Evolutionary conservation across 2,329 filamentous ascomycete species (phyloP), one percentile per base, ranked within the genome.

Genomic region (Alternaria conjuncta): DNA sequence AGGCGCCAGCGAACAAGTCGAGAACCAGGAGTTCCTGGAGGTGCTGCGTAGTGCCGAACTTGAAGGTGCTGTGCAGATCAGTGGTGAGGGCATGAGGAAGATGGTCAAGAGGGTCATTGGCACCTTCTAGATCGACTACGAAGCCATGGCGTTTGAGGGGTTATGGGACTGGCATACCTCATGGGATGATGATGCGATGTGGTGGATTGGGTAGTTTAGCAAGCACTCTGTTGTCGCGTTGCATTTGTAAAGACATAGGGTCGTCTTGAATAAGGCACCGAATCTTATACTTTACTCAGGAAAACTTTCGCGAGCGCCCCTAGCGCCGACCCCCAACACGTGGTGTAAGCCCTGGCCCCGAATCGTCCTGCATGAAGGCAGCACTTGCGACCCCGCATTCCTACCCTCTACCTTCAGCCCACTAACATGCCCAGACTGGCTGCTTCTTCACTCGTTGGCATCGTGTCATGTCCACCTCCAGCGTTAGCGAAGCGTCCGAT

Each of bases 21-120:
- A 97, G 74, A 86, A 88, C 43, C 82, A 85, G 10, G 95, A 98
- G 78, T 96, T 99, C 78, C 87, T 88, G 12, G 94, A 97, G 79
- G 91, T 90, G 12, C 87, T 98, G 78, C 86, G 91, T 67, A 84
- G 86, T 11, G 82, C 98, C 63, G 95, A 99, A 84, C 88, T 91
- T 67, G 96, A 98, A 82, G 96, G 94, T 0, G 83, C 88, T 30
- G 86, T 97, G 61, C 92, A 92, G 81, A 85, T 98, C 18, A 85
- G 86, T 32, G 96, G 96, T 0, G 95, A 98, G 72, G 96, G 96
- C 5, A 87, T 91, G 18, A 89, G 95, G 81, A 92, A 90, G 82
- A 92, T 83, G 68, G 90, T 99, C 55, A 88, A 95, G 75, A 88
- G 94, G 72, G 88, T 97, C 55, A 70, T 78, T 26, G 75, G 75